A percentile compares a stretch with the other conserved stretches of the same genome.
Evolutionary conservation across 129 eudicot genomes (phyloP).

Genomic region (Deinandra increscens): DNA sequence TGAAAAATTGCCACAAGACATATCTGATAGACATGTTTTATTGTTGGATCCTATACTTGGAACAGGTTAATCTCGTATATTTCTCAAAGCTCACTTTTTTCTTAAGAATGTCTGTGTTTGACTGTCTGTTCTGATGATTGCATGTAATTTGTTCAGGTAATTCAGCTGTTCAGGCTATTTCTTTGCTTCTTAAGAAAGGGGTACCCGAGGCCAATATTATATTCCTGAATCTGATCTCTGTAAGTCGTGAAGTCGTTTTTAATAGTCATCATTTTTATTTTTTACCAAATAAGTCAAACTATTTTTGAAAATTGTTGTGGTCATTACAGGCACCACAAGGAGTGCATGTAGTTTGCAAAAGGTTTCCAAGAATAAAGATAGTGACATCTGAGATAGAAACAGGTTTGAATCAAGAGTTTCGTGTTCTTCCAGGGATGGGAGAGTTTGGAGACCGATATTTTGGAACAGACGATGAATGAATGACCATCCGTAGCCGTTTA

Average conservation of each 20-base stretch:
- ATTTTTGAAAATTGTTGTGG: background rate
- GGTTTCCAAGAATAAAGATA: constrained; percentile 84
- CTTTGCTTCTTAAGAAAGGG: constrained; percentile 86
- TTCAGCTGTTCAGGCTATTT: constrained; percentile 96
- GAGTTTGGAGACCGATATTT: constrained; percentile 97
- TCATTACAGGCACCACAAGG: constrained; percentile 94
- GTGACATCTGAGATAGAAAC: constrained; percentile 96
- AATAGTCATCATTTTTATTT: constrained; percentile 9
- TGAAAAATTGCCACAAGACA: constrained; percentile 89
- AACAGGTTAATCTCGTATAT: constrained; percentile 56
- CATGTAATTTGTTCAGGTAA: constrained; percentile 58
- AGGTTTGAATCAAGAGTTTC: constrained; percentile 80
- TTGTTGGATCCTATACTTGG: constrained; percentile 93
- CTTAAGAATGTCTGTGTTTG: background rate
- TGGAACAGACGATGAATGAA: constrained; percentile 86
- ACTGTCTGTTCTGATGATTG: constrained; percentile 4
- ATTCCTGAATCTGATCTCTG: constrained; percentile 94
- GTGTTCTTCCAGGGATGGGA: constrained; percentile 99
- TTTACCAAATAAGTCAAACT: constrained; percentile 7
- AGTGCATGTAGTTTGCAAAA: constrained; percentile 87
- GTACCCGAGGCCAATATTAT: constrained; percentile 92
- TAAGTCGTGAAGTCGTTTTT: constrained; percentile 36
- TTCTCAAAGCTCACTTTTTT: background rate
- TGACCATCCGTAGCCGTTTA: constrained; percentile 4
- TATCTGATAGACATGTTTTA: constrained; percentile 88